A percentile compares a stretch with the other conserved stretches of the same genome.
Evolutionary conservation across 106 monocot species (phyloP).

Genomic region (Chionographis japonica): DNA sequence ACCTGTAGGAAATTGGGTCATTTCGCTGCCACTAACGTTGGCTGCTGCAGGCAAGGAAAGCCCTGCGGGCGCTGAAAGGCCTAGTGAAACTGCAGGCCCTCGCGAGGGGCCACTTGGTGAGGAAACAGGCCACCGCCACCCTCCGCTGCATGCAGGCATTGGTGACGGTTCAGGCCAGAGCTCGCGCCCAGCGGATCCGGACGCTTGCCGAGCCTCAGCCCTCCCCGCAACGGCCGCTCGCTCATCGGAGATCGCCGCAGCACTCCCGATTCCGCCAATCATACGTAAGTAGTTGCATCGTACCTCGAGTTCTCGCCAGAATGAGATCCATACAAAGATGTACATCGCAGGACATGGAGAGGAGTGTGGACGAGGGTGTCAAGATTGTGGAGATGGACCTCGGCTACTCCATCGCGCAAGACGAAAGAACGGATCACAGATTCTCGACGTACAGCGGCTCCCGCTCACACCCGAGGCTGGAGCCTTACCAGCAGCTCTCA

Average conservation of each 20-base stretch:
- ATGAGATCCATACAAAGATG: not conserved
- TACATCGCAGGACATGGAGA: conserved; percentile 19
- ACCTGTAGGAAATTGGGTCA: too few species aligned
- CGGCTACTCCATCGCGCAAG: conserved; percentile 9
- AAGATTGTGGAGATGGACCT: conserved; percentile 48
- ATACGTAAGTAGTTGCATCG: conserved; percentile 16
- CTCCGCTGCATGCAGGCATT: conserved; percentile 48
- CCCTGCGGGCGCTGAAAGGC: conserved; percentile 48
- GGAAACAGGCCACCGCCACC: conserved; percentile 37
- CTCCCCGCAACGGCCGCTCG: conserved; percentile 7
- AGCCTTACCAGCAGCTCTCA: not conserved
- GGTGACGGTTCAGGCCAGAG: conserved; percentile 35
- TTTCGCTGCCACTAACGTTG: too few species aligned
- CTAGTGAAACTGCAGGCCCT: conserved; percentile 59
- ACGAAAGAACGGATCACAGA: conserved; percentile 23
- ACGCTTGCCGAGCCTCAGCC: conserved; percentile 13
- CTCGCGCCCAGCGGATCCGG: conserved; percentile 27
- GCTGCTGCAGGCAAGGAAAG: conserved; percentile 45
- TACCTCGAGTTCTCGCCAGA: too few species aligned
- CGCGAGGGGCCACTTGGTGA: conserved; percentile 40
- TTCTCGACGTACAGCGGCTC: conserved; percentile 10
- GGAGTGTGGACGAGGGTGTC: conserved; percentile 19
- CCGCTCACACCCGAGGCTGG: not conserved
- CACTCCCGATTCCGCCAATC: conserved; percentile 18
- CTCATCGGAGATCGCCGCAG: conserved; percentile 16